Conservation (phyloP, 257 asterid species). For the Linaria vulgaris region DNA sequence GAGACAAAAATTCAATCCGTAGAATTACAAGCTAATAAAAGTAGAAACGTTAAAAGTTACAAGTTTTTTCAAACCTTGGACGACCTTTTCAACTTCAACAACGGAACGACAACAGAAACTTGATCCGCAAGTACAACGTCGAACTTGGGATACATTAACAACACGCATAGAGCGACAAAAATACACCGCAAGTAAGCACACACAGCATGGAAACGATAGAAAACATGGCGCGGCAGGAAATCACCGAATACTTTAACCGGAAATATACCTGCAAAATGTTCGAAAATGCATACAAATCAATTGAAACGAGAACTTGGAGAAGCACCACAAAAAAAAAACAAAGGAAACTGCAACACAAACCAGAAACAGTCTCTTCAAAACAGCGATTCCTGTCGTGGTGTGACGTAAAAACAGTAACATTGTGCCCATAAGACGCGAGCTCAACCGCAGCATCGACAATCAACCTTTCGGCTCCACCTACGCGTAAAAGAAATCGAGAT, state of each 20-base stretch:
- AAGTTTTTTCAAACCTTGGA: constrained; percentile 58
- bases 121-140: constrained; percentile 81
- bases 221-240: constrained; percentile 81
- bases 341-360: constrained; percentile 35
- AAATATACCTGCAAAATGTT: constrained; percentile 55
- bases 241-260: constrained; percentile 81
- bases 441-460: constrained; percentile 92
- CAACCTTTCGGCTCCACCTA: constrained; percentile 98
- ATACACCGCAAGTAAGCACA: constrained; percentile 92
- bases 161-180: constrained; percentile 73
- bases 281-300: background rate
- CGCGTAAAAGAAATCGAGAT: constrained; percentile 15
- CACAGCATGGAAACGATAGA: constrained; percentile 76
- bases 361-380: constrained; percentile 91
- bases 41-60: background rate
- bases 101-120: constrained; percentile 77
- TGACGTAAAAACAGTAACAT: constrained; percentile 83
- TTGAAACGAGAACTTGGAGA: background rate
- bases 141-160: constrained; percentile 66
- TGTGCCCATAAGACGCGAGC: constrained; percentile 77
- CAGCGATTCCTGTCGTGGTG: constrained; percentile 87
- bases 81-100: constrained; percentile 72
- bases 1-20: constrained; percentile 13
- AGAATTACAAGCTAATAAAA: constrained; percentile 20
- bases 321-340: constrained; percentile 5